phyloP scores from a whole-genome alignment of 805 yeast genomes.

The Starmerella sp. region DNA sequence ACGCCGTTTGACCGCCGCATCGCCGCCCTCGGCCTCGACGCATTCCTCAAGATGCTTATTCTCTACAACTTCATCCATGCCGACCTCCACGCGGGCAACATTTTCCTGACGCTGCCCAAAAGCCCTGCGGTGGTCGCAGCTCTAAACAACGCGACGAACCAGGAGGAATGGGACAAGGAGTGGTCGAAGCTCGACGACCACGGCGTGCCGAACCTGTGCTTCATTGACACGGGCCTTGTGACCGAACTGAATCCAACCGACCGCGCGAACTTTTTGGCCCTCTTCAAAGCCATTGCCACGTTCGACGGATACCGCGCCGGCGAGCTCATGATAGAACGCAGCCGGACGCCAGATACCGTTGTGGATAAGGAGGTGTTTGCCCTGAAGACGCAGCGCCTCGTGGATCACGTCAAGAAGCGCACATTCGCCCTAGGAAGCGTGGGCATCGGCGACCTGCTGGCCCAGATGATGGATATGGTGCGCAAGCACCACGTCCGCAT shows the following conservation, averaged over 20 bases:
- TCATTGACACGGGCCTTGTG: constrained; percentile 85
- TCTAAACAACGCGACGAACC: constrained; percentile 22
- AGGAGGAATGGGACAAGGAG: constrained; percentile 37
- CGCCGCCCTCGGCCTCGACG: constrained; percentile 76
- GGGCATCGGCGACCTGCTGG: constrained; percentile 81
- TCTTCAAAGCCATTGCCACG: constrained; percentile 76
- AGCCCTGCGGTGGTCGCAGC: constrained; percentile 19
- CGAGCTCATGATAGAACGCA: constrained; percentile 86
- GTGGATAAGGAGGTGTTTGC: constrained; percentile 77
- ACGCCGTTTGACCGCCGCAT: constrained; percentile 38
- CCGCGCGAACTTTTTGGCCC: constrained; percentile 73
- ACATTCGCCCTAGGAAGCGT: constrained; percentile 89
- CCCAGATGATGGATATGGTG: constrained; percentile 82
- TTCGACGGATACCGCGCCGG: constrained; percentile 95
- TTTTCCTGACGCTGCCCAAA: constrained; percentile 40
- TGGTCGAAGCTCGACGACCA: constrained; percentile 39
- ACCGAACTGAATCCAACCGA: constrained; percentile 74
- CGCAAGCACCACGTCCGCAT: constrained; percentile 87
- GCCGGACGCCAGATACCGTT: constrained; percentile 89
- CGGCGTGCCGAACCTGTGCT: constrained; percentile 71
- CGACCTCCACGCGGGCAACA: constrained; percentile 94
- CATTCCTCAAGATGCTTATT: constrained; percentile 85
- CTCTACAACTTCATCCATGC: constrained; percentile 92
- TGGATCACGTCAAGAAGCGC: constrained; percentile 65
- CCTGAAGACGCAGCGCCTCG: constrained; percentile 71